phyloP scores from a whole-genome alignment of 345 rosid species.

The Pistacia atlantica region DNA sequence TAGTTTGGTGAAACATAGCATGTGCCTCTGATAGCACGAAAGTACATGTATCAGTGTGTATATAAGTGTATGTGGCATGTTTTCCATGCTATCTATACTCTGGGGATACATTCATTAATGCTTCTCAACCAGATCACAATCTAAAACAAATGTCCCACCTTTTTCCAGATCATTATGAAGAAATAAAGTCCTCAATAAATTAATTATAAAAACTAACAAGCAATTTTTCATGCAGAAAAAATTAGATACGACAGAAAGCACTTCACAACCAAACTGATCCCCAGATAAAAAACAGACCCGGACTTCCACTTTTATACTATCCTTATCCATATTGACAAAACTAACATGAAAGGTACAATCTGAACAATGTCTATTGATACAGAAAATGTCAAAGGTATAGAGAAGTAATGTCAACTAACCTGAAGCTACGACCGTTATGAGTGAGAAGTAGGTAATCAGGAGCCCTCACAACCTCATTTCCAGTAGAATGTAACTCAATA shows the following conservation, averaged over 20 bases:
- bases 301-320: not conserved
- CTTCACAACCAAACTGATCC: not conserved
- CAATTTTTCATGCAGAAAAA: not conserved
- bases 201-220: not conserved
- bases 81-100: not conserved
- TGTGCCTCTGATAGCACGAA: not conserved
- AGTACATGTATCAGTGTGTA: not conserved
- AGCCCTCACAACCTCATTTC: slow-evolving; percentile 64
- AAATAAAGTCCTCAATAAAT: not conserved
- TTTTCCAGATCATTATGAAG: not conserved
- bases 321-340: not conserved
- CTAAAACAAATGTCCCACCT: not conserved
- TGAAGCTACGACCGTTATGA: slow-evolving; percentile 90
- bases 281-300: not conserved
- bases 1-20: slow-evolving; percentile 2
- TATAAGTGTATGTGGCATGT: not conserved
- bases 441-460: slow-evolving; percentile 93
- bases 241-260: not conserved
- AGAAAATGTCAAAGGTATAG: slow-evolving; percentile 7
- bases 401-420: slow-evolving; percentile 57
- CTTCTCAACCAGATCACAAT: not conserved
- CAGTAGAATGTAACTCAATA: slow-evolving; percentile 76
- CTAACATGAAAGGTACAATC: not conserved
- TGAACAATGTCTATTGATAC: not conserved
- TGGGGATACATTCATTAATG: not conserved